Base-by-base conservation (phyloP, 257 asterid genomes). In the Galeopsis tetrahit region DNA sequence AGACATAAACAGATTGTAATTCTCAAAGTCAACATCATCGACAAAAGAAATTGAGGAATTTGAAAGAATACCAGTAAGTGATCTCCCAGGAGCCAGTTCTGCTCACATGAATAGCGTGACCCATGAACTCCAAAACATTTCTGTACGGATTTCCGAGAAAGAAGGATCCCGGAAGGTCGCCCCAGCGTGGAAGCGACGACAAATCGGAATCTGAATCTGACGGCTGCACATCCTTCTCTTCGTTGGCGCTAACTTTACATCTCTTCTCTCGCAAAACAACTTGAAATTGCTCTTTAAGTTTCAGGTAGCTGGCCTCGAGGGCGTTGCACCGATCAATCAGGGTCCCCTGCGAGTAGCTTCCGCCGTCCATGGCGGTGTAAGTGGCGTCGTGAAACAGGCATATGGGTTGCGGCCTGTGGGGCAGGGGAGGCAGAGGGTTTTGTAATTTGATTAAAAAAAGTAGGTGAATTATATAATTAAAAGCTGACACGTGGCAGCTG, bases 101-200 rank as follows among this genome's bases (percentile, higher is more conserved):
- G 74, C 80, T 56, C 43, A 89, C 81, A 72, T 83, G 78, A 66
- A 89, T 73, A 62, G 91, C 96, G 82, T 87, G 93, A 66, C 93
- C 96, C 86, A 89, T 75, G 77, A 74, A 59, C 32, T 82, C 83
- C 85, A 89, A 52, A 80, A 82, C 83, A 62, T 68, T 83, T 70
- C 56, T 70, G 83, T 83, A 75, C 57, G 91, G 96, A 55, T 80
- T 73, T 21, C 80, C 85, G 0, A 57, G 13, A 34, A 53, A 79
- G 64, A 61, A 81, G 3, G 75, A 65, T 7, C 89, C 86, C 7
- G 81, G 77, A 13, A 88, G 15, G 32, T 39, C 44, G 0, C 67
- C 83, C 90, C 86, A 81, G 13, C 79, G 76, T 5, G 85, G 63
- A 33, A 70, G 66, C 10, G 76, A 71, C 76, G 69, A 0, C 79